phyloP scores from a whole-genome alignment of 768 basidiomycete species.

The Paxillus rubicundulus region DNA sequence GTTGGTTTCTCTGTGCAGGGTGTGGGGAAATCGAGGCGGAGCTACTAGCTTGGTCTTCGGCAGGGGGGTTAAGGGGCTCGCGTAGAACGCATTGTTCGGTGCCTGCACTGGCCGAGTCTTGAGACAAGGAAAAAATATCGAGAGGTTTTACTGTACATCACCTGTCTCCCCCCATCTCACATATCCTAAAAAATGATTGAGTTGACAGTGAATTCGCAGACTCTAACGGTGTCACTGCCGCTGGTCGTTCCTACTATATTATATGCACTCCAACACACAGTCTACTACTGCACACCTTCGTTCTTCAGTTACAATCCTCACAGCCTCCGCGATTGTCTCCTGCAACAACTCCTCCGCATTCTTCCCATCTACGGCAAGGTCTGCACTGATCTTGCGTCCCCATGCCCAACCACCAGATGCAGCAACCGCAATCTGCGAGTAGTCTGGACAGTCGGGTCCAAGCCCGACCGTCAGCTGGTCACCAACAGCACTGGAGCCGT shows the following conservation, averaged over 20 bases:
- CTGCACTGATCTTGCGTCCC: constrained; percentile 39
- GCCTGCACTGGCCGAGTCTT: too few relatives aligned
- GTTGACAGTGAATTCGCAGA: too few relatives aligned
- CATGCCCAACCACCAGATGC: constrained; percentile 71
- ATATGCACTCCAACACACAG: constrained; percentile 49
- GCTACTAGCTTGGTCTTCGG: too few relatives aligned
- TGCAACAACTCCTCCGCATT: constrained; percentile 26
- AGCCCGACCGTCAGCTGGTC: constrained; percentile 60
- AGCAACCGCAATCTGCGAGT: constrained; percentile 59
- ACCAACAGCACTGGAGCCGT: constrained; percentile 45
- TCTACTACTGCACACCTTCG: constrained; percentile 65
- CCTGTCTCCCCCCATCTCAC: too few relatives aligned
- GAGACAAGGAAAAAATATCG: too few relatives aligned
- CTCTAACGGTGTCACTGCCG: neutral
- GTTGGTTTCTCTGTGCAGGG: neutral
- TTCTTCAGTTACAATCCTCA: constrained; percentile 55
- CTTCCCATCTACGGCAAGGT: constrained; percentile 22
- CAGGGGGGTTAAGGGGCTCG: too few relatives aligned
- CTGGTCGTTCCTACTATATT: neutral
- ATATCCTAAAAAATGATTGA: too few relatives aligned
- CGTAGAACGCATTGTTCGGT: too few relatives aligned
- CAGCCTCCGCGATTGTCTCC: constrained; percentile 44
- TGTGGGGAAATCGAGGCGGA: neutral
- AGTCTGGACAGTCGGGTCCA: constrained; percentile 60
- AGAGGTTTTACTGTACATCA: too few relatives aligned